Evolutionary conservation across 257 asterid species (phyloP), one percentile per base, ranked within the genome.

Genomic region (Phtheirospermum japonicum): DNA sequence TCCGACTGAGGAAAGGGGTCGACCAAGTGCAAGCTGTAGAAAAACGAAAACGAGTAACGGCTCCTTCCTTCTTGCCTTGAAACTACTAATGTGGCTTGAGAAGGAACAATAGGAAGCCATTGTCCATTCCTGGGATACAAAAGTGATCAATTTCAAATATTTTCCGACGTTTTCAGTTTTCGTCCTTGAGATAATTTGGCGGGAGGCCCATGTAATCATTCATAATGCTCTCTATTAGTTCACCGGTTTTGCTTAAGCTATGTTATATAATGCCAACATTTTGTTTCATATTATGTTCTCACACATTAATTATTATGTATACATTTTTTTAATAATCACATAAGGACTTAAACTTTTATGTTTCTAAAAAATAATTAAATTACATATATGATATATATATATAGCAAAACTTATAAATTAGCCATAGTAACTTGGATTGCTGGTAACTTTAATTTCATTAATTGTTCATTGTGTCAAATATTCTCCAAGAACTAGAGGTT

Each of bases 201-300:
- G 85, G 79, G 10, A 85, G 73, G 20, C 80, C 86, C 39, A 85
- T 54, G 0, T 81, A 76, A 6, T 77, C 86, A 39, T 71, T 73
- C 26, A 82, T 9, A 52, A 85, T 74, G 59, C 72, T 66, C 65
- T 72, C 76, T 13, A 80, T 23, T 14, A 78, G 9, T 20, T 60
- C 70, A 0, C 80, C 82, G 0, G 72, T 73, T 65, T 65, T 72
- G 12, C 59, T 31, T 10, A 85, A 77, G n/a, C n/a, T n/a, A n/a
- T n/a, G n/a, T n/a, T n/a, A n/a, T n/a, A n/a, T n/a, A n/a, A n/a
- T n/a, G n/a, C n/a, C n/a, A n/a, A n/a, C n/a, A n/a, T n/a, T n/a
- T n/a, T n/a, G n/a, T n/a, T n/a, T n/a, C n/a, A 13, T 56, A 18
- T 11, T n/a, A n/a, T n/a, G n/a, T n/a, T n/a, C n/a, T n/a, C n/a